Conservation (phyloP, 768 basidiomycete species). For the Russula ochroleuca region DNA sequence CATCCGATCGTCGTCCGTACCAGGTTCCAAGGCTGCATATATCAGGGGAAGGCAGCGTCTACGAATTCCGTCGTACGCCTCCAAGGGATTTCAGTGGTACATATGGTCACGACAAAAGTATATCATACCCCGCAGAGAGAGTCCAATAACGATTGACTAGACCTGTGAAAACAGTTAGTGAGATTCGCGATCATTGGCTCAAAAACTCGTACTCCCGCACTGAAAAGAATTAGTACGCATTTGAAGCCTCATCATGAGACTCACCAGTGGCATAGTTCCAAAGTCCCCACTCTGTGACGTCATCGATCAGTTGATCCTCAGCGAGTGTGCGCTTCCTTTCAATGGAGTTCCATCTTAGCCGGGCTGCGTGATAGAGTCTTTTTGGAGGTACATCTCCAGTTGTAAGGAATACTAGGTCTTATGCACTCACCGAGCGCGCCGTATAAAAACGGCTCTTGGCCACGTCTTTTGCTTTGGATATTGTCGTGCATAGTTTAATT, state of each 20-base stretch:
- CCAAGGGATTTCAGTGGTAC: background rate
- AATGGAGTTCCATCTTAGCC: constrained; percentile 69
- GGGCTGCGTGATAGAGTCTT: constrained; percentile 62
- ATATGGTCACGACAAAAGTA: background rate
- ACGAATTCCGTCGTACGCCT: constrained; percentile 68
- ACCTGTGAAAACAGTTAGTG: constrained; percentile 29
- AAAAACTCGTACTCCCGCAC: constrained; percentile 34
- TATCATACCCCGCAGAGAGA: constrained; percentile 44
- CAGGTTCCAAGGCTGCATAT: constrained; percentile 57
- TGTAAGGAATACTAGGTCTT: background rate
- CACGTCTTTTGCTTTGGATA: constrained; percentile 69
- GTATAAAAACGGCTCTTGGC: constrained; percentile 68
- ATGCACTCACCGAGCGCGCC: constrained; percentile 53
- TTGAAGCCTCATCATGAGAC: constrained; percentile 6
- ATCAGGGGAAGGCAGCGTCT: constrained; percentile 56
- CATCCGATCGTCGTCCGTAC: constrained; percentile 83
- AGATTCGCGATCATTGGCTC: constrained; percentile 1
- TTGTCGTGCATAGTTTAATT: constrained; percentile 61
- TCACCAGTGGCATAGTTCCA: constrained; percentile 63
- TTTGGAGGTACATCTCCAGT: background rate
- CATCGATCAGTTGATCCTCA: constrained; percentile 64
- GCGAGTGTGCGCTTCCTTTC: constrained; percentile 57
- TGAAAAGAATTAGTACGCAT: constrained; percentile 14
- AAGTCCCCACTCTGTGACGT: constrained; percentile 69
- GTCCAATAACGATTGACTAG: constrained; percentile 40